A percentile compares a stretch with the other conserved stretches of the same genome.
Evolutionary conservation across 371 early-diverging fungal species (phyloP).

Genomic region (Apophysomyces variabilis): DNA sequence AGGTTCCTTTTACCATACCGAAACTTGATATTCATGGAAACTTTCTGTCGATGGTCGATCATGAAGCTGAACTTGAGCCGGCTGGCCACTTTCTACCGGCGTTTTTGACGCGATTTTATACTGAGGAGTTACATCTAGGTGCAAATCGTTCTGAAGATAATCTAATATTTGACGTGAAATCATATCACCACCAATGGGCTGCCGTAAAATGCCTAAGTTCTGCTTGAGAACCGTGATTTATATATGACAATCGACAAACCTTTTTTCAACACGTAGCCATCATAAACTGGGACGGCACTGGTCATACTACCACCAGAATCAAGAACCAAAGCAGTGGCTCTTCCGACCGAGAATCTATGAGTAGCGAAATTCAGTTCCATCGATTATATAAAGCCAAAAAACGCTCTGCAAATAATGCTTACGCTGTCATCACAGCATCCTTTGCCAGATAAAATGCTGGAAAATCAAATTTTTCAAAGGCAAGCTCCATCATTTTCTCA

Average conservation of each 20-base stretch:
- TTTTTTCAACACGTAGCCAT: slow-evolving; percentile 94
- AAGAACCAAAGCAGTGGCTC: slow-evolving; percentile 87
- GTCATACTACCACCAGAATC: slow-evolving; percentile 90
- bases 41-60: slow-evolving; percentile 67
- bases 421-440: slow-evolving; percentile 92
- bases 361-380: slow-evolving; percentile 5
- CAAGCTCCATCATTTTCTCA: slow-evolving; percentile 88
- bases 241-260: slow-evolving; percentile 37
- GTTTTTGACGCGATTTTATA: slow-evolving; percentile 80
- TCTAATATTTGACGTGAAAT: slow-evolving; percentile 78
- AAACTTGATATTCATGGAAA: slow-evolving; percentile 71
- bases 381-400: neutral
- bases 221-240: neutral
- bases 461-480: slow-evolving; percentile 89
- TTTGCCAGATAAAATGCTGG: slow-evolving; percentile 94
- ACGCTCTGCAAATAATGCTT: slow-evolving; percentile 23
- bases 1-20: slow-evolving; percentile 38
- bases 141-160: slow-evolving; percentile 59
- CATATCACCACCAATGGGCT: slow-evolving; percentile 82
- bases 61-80: slow-evolving; percentile 60
- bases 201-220: slow-evolving; percentile 65
- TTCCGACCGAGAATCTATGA: slow-evolving; percentile 85
- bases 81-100: slow-evolving; percentile 71
- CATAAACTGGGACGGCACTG: slow-evolving; percentile 92
- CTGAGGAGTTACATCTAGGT: slow-evolving; percentile 80